These are phyloP conservation scores for Plectosphaerella cucumerina DNA, from an alignment of 2,329 filamentous ascomycete species.

Conservation along the genomic window DNA sequence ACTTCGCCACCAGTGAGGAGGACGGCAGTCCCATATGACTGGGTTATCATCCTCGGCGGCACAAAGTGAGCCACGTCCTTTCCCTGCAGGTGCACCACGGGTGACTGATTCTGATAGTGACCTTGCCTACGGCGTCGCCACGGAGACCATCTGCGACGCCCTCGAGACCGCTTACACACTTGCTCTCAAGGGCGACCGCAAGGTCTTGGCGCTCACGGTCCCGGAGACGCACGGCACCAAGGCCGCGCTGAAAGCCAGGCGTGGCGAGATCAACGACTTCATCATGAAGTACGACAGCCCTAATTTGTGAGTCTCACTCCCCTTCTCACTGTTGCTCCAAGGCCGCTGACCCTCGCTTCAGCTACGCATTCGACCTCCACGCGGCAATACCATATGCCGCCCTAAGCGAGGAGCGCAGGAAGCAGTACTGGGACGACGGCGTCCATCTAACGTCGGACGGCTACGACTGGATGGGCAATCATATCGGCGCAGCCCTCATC, in stretches of 20 bases:
- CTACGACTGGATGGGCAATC: slow-evolving; percentile 58
- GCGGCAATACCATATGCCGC: slow-evolving; percentile 48
- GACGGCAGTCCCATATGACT: slow-evolving; percentile 39
- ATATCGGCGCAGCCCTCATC: slow-evolving; percentile 49
- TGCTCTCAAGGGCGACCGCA: slow-evolving; percentile 42
- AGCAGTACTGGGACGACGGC: slow-evolving; percentile 56
- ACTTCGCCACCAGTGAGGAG: neutral
- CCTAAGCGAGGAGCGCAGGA: slow-evolving; percentile 39
- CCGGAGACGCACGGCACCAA: slow-evolving; percentile 41
- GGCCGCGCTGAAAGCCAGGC: slow-evolving; percentile 22
- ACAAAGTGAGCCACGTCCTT: slow-evolving; percentile 50
- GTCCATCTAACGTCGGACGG: slow-evolving; percentile 55
- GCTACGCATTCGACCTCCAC: slow-evolving; percentile 54
- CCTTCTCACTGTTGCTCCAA: neutral
- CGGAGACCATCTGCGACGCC: slow-evolving; percentile 40
- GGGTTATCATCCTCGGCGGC: slow-evolving; percentile 60
- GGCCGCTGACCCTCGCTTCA: slow-evolving; percentile 18
- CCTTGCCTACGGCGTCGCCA: slow-evolving; percentile 33
- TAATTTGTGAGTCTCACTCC: slow-evolving; percentile 44
- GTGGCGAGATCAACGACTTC: slow-evolving; percentile 44
- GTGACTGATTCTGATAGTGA: slow-evolving; percentile 34
- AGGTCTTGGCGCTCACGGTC: slow-evolving; percentile 60
- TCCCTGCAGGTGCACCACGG: neutral
- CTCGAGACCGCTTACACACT: slow-evolving; percentile 48
- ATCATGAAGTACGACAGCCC: slow-evolving; percentile 46